Conservation (phyloP, 2,329 filamentous ascomycete species). For the Penicillium sp. region DNA sequence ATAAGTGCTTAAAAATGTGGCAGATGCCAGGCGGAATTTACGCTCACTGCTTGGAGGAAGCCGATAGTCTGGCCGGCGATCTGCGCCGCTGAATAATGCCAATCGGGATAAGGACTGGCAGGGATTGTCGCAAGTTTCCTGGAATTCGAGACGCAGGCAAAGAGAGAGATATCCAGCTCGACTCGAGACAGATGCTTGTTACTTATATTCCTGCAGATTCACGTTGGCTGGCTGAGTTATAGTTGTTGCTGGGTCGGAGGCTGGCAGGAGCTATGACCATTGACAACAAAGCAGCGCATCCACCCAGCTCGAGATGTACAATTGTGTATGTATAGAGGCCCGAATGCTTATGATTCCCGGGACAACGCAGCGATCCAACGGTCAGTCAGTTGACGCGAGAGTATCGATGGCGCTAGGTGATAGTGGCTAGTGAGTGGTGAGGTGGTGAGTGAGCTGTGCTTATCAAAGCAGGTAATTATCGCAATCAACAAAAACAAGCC, state of each 20-base stretch:
- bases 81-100: neutral
- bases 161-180: neutral
- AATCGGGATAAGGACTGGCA: neutral
- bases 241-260: neutral
- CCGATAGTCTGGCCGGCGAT: neutral
- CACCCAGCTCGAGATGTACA: neutral
- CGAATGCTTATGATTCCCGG: neutral
- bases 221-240: neutral
- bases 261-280: conserved; percentile 9
- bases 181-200: neutral
- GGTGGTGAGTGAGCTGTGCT: no score
- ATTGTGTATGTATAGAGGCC: neutral
- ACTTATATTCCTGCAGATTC: neutral
- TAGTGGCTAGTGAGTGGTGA: no score
- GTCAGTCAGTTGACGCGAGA: neutral
- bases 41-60: neutral
- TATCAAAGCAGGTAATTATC: no score
- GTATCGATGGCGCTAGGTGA: neutral
- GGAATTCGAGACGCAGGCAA: neutral
- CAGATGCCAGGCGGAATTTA: neutral
- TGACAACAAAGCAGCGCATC: conserved; percentile 9
- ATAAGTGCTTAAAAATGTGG: neutral
- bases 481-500: neutral
- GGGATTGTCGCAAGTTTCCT: neutral
- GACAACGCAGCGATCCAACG: neutral